Evolutionary conservation across 352 stramenopile genomes (phyloP), one percentile per base, ranked within the genome.

Genomic region (Phytophthora tubulina): DNA sequence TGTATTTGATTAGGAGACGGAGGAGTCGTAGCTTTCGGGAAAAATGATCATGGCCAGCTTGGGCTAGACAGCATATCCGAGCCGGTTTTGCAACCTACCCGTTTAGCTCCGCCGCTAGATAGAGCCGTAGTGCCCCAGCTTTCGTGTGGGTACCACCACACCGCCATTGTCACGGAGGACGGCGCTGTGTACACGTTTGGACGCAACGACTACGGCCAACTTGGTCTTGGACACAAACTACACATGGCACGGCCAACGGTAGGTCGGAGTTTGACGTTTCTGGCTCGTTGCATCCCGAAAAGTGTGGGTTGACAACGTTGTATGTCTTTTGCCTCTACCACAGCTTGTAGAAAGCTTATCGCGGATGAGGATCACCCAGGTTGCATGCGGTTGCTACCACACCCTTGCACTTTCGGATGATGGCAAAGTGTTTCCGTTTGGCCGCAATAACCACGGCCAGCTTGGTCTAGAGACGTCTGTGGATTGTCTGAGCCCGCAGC

Each of bases 401-500:
- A 97, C 87, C 27, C 79, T 97, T 10, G 64, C 81, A 3, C 83
- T 96, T 33, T 93, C 86, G 14, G 86, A 94, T n/a, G 83, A 95
- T 35, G 91, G 89, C 8, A 92, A 91, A 67, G 89, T 97, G 42
- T 96, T 94, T 59, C 94, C 97, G 17, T 98, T 97, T 73, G 95
- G 95, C 27, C 80, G 94, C 35, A 98, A 98, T 71, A 98, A 98
- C 61, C 94, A 98, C 72, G 95, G 95, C 1, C 95, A 98, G 45
- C 82, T 98, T 38, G 94, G 93, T 1, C 73, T 94, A 11, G 84
- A 93, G 50, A 90, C 86, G 27, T 80, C 71, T 3, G 50, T 93
- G 7, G 89, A 97, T 65, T 95, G 91, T 21, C 45, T 82, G 17
- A 89, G 80, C 39, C 87, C 89, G 11, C 88, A 94, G 55, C 78